Conservation (phyloP, 2,329 filamentous ascomycete species). For the Boeremia exigua region DNA sequence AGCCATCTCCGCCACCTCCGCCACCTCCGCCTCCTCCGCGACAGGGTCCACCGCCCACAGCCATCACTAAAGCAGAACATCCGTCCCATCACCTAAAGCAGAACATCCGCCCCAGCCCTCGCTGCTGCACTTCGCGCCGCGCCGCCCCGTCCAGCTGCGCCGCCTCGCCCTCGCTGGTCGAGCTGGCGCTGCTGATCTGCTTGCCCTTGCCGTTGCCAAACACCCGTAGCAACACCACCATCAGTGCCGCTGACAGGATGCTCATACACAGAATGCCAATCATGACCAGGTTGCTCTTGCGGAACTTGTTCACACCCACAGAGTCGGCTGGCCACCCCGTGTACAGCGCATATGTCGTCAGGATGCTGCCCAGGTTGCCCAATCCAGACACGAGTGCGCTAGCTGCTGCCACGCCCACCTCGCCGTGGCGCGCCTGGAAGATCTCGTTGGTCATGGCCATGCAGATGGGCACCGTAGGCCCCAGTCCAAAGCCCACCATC, state of each 20-base stretch:
- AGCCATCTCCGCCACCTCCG: too few species aligned
- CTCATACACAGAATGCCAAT: conserved; percentile 81
- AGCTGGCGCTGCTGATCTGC: conserved; percentile 41
- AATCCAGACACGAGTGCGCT: conserved; percentile 85
- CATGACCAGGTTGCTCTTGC: conserved; percentile 86
- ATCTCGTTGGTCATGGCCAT: conserved; percentile 95
- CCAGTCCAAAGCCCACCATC: conserved; percentile 87
- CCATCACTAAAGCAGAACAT: too few species aligned
- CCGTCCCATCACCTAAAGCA: conserved; percentile 33
- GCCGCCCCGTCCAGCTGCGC: conserved; percentile 52
- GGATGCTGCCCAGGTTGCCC: conserved; percentile 84
- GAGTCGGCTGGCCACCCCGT: conserved; percentile 83
- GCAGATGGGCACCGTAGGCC: conserved; percentile 88
- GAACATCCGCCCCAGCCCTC: conserved; percentile 47
- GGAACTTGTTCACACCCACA: conserved; percentile 71
- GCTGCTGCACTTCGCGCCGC: conserved; percentile 49
- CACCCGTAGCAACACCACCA: conserved; percentile 68
- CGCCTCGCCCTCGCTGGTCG: conserved; percentile 60
- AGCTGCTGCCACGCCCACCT: conserved; percentile 87
- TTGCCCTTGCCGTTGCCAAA: conserved; percentile 48
- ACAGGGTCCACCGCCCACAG: conserved; percentile 5
- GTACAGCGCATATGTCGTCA: conserved; percentile 89
- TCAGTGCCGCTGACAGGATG: conserved; percentile 72
- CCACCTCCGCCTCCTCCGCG: too few species aligned
- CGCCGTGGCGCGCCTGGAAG: conserved; percentile 86